A percentile compares a stretch with the other conserved stretches of the same genome.
phyloP scores from a whole-genome alignment of 257 asterid genomes.

The Plectranthus barbatus region DNA sequence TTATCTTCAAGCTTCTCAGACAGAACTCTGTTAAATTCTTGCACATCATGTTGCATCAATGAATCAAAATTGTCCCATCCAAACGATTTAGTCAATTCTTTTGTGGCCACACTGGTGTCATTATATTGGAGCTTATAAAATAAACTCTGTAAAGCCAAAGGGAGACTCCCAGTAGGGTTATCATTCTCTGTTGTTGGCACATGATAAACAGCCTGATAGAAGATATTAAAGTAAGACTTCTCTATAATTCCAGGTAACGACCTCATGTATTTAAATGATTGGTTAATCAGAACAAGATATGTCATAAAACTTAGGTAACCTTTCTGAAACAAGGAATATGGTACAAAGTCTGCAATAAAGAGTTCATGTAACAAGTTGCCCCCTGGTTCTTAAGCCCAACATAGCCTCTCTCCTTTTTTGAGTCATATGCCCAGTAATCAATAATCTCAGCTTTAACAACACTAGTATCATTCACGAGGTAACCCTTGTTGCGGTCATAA shows the following conservation, averaged over 20 bases:
- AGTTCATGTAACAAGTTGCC: no score
- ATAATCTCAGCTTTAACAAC: constrained; percentile 52
- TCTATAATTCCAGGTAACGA: constrained; percentile 3
- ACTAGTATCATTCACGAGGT: constrained; percentile 44
- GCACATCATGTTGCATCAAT: constrained; percentile 84
- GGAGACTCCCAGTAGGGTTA: constrained; percentile 78
- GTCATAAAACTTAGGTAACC: constrained; percentile 28
- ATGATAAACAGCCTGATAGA: constrained; percentile 77
- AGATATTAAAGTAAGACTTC: constrained; percentile 20
- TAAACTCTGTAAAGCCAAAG: constrained; percentile 79
- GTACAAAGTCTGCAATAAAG: no score
- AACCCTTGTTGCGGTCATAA: constrained; percentile 59
- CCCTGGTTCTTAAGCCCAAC: no score
- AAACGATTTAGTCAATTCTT: no score
- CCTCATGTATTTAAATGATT: constrained; percentile 4
- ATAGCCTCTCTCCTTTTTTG: constrained; percentile 69
- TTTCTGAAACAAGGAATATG: no score
- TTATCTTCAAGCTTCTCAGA: no score
- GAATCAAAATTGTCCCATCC: constrained; percentile 82
- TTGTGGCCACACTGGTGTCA: no score
- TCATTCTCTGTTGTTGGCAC: constrained; percentile 96
- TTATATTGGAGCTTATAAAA: constrained; percentile 83
- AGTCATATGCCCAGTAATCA: constrained; percentile 60
- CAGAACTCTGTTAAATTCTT: no score
- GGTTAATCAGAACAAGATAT: constrained; percentile 10